Conservation (phyloP, 176 grass and related monocot species). For the Miscanthus lutarioriparius region DNA sequence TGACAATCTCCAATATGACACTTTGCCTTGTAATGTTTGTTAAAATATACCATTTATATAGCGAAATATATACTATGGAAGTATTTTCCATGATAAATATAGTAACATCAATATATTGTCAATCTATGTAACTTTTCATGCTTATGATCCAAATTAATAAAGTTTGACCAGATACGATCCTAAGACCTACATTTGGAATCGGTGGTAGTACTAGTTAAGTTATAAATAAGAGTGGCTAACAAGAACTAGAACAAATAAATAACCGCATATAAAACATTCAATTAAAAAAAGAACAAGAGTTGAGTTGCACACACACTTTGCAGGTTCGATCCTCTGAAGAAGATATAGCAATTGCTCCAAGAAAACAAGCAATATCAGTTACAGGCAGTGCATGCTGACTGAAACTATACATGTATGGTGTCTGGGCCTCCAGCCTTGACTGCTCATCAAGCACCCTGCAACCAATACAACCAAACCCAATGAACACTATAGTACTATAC, state of each 20-base stretch:
- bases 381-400: constrained; percentile 67
- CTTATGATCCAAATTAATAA: neutral
- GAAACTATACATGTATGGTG: constrained; percentile 61
- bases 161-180: neutral
- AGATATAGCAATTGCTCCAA: constrained; percentile 70
- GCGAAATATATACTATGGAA: neutral
- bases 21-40: too few species aligned
- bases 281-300: constrained; percentile 20
- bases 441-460: constrained; percentile 81
- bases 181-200: neutral
- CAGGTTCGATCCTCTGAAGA: constrained; percentile 88
- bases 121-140: neutral
- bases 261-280: neutral
- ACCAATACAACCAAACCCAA: constrained; percentile 22
- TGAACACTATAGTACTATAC: constrained; percentile 10
- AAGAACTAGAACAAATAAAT: neutral
- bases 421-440: constrained; percentile 44
- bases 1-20: too few species aligned
- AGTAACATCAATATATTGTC: neutral
- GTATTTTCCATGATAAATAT: neutral
- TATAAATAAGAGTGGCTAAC: constrained; percentile 10
- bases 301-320: constrained; percentile 54
- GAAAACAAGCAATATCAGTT: constrained; percentile 68
- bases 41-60: too few species aligned
- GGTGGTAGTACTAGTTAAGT: neutral